These are phyloP conservation scores for Phytophthora fragariaefolia DNA, from an alignment of 352 stramenopile species.

Conservation along the genomic window DNA sequence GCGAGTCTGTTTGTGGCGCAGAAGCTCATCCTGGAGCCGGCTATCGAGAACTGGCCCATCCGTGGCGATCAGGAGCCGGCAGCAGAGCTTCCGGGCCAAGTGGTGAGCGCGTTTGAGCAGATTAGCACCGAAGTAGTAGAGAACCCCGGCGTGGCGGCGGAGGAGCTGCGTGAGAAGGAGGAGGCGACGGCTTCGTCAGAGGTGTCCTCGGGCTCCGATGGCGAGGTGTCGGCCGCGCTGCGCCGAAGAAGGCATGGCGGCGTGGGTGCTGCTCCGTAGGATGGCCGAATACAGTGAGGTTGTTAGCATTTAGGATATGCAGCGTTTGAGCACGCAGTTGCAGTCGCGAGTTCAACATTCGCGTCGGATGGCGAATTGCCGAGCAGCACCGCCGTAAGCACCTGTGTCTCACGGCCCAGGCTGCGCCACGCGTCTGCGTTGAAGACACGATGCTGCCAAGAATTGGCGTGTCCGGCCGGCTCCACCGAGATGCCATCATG, in stretches of 20 bases:
- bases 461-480: background rate
- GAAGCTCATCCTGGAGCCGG: slow-evolving; percentile 83
- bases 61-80: slow-evolving; percentile 11
- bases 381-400: background rate
- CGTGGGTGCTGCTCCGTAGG: slow-evolving; percentile 6
- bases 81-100: background rate
- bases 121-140: slow-evolving; percentile 5
- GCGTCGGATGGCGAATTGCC: background rate
- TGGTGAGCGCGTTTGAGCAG: slow-evolving; percentile 7
- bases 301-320: background rate
- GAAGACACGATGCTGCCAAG: background rate
- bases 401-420: background rate
- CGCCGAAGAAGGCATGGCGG: slow-evolving; percentile 16
- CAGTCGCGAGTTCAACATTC: background rate
- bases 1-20: slow-evolving; percentile 92
- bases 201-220: slow-evolving; percentile 39
- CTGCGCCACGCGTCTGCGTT: no score
- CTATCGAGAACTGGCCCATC: slow-evolving; percentile 38
- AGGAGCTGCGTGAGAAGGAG: slow-evolving; percentile 39
- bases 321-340: no score
- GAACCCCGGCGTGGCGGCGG: background rate
- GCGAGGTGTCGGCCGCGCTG: slow-evolving; percentile 22
- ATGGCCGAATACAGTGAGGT: slow-evolving; percentile 3
- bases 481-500: slow-evolving; percentile 12
- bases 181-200: slow-evolving; percentile 48